phyloP scores from a whole-genome alignment of 108 stramenopile species.

The Cyclotella kingstonii region DNA sequence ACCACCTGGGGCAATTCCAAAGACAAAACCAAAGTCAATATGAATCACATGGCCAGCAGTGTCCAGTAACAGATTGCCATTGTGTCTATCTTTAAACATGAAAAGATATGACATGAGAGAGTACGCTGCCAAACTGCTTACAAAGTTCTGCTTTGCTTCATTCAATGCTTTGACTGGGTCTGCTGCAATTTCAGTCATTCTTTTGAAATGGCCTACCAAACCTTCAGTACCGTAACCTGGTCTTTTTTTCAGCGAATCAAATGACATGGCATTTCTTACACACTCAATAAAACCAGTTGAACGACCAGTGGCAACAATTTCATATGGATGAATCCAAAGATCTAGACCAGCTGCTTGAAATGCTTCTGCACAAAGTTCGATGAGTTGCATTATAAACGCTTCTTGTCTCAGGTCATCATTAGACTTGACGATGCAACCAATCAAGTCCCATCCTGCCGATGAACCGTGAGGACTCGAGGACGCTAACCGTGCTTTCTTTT shows the following conservation, averaged over 20 bases:
- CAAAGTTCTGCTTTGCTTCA: constrained; percentile 80
- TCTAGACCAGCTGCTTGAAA: constrained; percentile 87
- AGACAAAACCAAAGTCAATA: constrained; percentile 99
- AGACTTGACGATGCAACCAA: constrained; percentile 95
- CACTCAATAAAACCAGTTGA: constrained; percentile 92
- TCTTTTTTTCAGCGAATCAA: constrained; percentile 95
- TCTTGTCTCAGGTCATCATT: constrained; percentile 99
- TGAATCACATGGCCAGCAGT: constrained; percentile 97
- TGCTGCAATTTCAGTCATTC: constrained; percentile 83
- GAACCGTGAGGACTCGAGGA: constrained; percentile 73
- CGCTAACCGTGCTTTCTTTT: constrained; percentile 85
- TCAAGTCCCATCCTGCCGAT: constrained; percentile 83
- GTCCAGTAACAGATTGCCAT: constrained; percentile 95
- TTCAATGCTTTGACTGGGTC: constrained; percentile 79
- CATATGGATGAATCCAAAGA: constrained; percentile 91
- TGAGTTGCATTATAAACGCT: constrained; percentile 94
- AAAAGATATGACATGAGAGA: constrained; percentile 95
- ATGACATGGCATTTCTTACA: constrained; percentile 88
- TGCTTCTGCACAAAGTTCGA: constrained; percentile 89
- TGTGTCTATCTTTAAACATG: constrained; percentile 97
- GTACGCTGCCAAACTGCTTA: constrained; percentile 93
- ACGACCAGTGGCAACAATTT: constrained; percentile 89
- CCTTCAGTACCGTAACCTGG: constrained; percentile 85
- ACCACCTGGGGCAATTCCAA: constrained; percentile 94
- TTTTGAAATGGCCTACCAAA: constrained; percentile 65